Evolutionary conservation across 495 filamentous ascomycete genomes (phyloP).

Genomic region (Neurospora sp.): DNA sequence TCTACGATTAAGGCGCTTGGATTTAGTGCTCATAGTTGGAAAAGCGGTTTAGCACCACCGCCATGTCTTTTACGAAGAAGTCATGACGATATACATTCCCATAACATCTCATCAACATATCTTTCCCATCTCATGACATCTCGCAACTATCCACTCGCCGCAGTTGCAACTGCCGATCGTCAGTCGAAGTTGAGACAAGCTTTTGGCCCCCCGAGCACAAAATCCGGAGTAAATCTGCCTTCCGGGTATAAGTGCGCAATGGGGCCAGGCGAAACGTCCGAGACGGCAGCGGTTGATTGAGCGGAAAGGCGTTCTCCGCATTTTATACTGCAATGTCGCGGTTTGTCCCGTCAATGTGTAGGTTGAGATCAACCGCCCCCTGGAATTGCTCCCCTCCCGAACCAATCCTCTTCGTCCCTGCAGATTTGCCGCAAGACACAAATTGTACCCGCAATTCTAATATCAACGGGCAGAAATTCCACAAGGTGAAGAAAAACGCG

Average conservation of each 20-base stretch:
- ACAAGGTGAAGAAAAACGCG: no score
- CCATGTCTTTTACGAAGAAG: no score
- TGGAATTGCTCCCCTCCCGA: background rate
- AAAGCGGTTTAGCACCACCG: background rate
- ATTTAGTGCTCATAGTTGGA: background rate
- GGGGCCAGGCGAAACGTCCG: background rate
- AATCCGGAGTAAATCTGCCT: background rate
- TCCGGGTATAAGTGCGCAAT: background rate
- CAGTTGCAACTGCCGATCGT: no score
- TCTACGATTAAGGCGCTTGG: background rate
- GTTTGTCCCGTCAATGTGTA: no score
- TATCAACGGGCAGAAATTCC: background rate
- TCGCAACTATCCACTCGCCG: no score
- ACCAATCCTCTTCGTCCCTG: background rate
- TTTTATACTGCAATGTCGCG: no score
- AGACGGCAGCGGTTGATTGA: background rate
- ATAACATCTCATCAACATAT: no score
- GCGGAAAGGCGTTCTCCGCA: background rate
- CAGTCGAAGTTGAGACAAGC: no score
- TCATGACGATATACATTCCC: no score
- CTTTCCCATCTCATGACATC: no score
- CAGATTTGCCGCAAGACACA: background rate
- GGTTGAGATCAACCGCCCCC: background rate
- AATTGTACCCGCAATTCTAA: background rate
- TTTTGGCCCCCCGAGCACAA: background rate